Evolutionary conservation across 768 basidiomycete species (phyloP).

Genomic region (Tulasnella sp.): DNA sequence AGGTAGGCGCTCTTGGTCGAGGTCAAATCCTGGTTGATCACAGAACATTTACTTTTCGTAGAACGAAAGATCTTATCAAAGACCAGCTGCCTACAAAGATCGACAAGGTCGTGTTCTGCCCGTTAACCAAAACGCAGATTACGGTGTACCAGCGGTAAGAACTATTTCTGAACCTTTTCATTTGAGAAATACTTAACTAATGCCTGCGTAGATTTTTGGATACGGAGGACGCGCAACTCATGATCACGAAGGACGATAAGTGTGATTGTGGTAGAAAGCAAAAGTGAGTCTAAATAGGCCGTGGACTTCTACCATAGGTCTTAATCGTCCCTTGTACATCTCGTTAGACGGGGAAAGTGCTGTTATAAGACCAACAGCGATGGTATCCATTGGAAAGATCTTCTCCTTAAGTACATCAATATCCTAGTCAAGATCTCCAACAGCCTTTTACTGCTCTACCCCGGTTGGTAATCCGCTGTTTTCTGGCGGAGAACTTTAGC

Average conservation of each 20-base stretch:
- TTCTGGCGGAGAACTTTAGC: neutral
- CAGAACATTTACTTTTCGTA: constrained; percentile 17
- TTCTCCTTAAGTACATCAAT: constrained; percentile 64
- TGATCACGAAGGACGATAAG: constrained; percentile 56
- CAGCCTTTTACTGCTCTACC: constrained; percentile 77
- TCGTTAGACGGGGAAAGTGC: constrained; percentile 49
- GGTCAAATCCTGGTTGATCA: neutral
- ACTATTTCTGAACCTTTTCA: neutral
- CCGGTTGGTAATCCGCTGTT: constrained; percentile 37
- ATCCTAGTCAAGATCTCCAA: constrained; percentile 83
- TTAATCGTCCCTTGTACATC: constrained; percentile 15
- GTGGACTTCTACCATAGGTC: neutral
- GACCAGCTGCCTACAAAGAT: constrained; percentile 76
- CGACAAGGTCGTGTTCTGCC: constrained; percentile 91
- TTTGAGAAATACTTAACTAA: neutral
- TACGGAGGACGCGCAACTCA: constrained; percentile 55
- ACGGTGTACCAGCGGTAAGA: constrained; percentile 50
- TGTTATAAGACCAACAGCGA: constrained; percentile 37
- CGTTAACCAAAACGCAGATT: constrained; percentile 61
- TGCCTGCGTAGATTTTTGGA: constrained; percentile 35
- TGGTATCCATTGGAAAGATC: constrained; percentile 27
- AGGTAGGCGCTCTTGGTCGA: constrained; percentile 37
- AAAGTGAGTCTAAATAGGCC: constrained; percentile 46
- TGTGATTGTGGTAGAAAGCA: constrained; percentile 62
- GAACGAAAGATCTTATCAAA: constrained; percentile 70